Evolutionary conservation across 768 basidiomycete species (phyloP).

Genomic region (Mrakia gelida): DNA sequence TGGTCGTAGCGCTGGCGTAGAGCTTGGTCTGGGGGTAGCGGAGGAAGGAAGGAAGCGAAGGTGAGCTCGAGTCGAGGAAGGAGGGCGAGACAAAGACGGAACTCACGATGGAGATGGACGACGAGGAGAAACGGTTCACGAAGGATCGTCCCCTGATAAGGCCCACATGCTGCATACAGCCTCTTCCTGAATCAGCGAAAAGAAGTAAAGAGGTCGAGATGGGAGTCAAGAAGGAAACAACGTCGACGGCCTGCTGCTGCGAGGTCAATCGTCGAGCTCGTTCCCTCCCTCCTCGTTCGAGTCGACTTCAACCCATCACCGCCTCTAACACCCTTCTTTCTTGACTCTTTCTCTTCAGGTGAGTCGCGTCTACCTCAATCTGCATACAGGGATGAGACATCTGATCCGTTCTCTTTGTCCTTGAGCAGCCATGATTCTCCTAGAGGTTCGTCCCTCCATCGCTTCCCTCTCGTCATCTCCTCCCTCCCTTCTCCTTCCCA

Average conservation of each 20-base stretch:
- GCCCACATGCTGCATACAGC: constrained; percentile 11
- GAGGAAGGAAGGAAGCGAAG: background rate
- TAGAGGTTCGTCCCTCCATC: constrained; percentile 58
- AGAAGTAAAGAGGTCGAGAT: background rate
- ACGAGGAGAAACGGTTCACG: background rate
- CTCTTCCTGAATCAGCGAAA: background rate
- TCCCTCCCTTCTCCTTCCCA: background rate
- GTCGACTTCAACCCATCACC: background rate
- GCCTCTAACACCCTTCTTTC: background rate
- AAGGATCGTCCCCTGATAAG: background rate
- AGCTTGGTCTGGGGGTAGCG: background rate
- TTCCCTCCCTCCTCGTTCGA: background rate
- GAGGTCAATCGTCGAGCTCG: background rate
- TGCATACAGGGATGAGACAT: too few relatives aligned
- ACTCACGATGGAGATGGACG: background rate
- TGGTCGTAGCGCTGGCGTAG: too few relatives aligned
- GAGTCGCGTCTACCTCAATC: background rate
- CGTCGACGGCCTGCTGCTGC: background rate
- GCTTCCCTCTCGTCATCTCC: background rate
- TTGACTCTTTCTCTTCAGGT: background rate
- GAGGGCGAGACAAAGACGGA: background rate
- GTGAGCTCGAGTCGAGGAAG: background rate
- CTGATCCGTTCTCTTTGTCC: background rate
- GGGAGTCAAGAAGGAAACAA: background rate
- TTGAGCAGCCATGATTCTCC: constrained; percentile 64